Percentiles rank a stretch among this genome's conserved stretches.
Conservation (phyloP, 2,329 filamentous ascomycete species). For the Beauveria sp. region DNA sequence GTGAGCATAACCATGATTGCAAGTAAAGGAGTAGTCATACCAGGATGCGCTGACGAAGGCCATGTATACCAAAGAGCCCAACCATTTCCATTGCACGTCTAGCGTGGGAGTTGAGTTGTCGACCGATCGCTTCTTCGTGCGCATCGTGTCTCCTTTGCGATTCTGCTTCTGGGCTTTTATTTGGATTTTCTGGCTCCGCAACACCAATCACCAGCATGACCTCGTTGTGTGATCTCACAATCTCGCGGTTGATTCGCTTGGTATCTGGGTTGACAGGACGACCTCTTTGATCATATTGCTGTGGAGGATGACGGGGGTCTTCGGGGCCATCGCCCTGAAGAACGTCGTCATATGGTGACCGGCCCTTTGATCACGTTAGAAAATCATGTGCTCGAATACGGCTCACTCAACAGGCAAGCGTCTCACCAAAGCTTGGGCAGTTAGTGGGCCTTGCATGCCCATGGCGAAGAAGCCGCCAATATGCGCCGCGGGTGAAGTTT, state of each 20-base stretch:
- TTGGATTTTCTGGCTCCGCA: conserved; percentile 46
- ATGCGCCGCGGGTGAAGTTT: neutral
- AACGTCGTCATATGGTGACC: conserved; percentile 53
- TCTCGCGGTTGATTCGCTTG: conserved; percentile 46
- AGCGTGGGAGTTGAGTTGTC: conserved; percentile 27
- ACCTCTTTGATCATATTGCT: conserved; percentile 48
- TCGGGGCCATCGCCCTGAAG: conserved; percentile 37
- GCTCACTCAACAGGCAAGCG: neutral
- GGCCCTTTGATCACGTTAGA: conserved; percentile 33
- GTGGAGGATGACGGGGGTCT: conserved; percentile 23
- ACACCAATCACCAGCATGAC: conserved; percentile 57
- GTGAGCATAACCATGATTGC: conserved; percentile 9
- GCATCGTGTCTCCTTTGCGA: conserved; percentile 34
- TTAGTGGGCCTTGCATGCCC: conserved; percentile 48
- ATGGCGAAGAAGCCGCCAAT: conserved; percentile 23
- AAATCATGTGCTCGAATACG: neutral
- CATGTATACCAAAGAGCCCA: conserved; percentile 44
- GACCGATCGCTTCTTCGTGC: conserved; percentile 41
- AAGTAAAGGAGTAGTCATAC: conserved; percentile 23
- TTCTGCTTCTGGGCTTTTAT: conserved; percentile 31
- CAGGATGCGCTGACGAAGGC: conserved; percentile 46
- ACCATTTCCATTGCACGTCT: conserved; percentile 30
- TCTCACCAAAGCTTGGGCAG: conserved; percentile 48
- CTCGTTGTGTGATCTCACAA: conserved; percentile 54
- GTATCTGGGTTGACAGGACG: conserved; percentile 48